Base-by-base conservation (phyloP, 2,329 filamentous ascomycete species). In the Dothideomycetes sp. region DNA sequence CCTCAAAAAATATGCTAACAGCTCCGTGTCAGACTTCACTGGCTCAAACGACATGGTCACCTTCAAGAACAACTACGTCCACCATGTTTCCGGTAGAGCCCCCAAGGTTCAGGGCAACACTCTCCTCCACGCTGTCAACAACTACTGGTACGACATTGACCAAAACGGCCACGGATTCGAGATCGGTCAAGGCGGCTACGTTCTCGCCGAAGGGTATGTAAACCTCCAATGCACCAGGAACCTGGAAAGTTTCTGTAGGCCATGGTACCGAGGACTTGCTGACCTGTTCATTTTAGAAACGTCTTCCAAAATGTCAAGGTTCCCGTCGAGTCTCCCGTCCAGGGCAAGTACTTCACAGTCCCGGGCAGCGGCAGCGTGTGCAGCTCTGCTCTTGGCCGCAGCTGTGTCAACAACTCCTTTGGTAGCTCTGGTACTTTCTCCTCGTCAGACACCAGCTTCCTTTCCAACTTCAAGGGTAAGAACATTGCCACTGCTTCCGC, bases 51-150 rank as follows among this genome's bases (percentile, higher is more conserved):
- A 79, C 53, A 51, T 69, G 45, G 63, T 78, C 51, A 78, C 75
- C 47, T 52, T 78, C 54, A 72, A 75, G 63, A 64, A 65, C 49
- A 78, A 78, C 66, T 77, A 76, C 62, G 63, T 78, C 53, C 70
- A 76, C 65, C 64, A 74, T 57, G 70, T 69, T 34, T 69, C 65
- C 10, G 75, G 74, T 43, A 73, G 75, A 39, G 62, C 63, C 10
- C 75, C 74, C 49, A 77, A 78, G 62, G 63, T 78, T 16, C 62
- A 58, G 41, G 65, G 64, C 15, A 71, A 71, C 55, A 74, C 74
- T 41, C 65, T 76, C 31, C 61, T 78, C 39, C 75, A 79, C 58
- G 71, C 70, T 29, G 71, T 76, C 54, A 78, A 77, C 69, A 78
- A 78, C 66, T 76, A 72, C 67, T 77, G 66, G 62, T 65, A 73